Evolutionary conservation across 164 flowering plant genomes (phyloP).

Genomic region (Platanus orientalis): DNA sequence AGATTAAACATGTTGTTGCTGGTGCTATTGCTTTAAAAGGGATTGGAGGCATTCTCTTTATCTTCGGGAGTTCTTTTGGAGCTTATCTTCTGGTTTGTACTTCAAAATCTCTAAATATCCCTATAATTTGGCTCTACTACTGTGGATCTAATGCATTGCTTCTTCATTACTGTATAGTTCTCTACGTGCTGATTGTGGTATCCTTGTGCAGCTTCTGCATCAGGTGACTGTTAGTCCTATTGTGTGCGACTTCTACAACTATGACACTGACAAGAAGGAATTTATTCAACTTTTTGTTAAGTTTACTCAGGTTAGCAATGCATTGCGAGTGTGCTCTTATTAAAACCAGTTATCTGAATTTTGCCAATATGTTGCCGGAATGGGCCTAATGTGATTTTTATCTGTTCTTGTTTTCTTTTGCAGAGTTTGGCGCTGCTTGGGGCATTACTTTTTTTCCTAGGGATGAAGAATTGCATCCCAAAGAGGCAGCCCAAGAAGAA

Average conservation of each 20-base stretch:
- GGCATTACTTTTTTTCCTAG: slow-evolving; percentile 59
- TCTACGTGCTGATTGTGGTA: not conserved
- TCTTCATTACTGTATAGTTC: not conserved
- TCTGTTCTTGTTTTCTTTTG: slow-evolving; percentile 1
- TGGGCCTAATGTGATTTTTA: not conserved
- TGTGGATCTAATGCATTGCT: not conserved
- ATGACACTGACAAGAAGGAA: slow-evolving; percentile 52
- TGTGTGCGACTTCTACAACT: slow-evolving; percentile 72
- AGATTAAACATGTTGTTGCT: slow-evolving; percentile 53
- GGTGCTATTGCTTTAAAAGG: slow-evolving; percentile 50
- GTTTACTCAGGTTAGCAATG: slow-evolving; percentile 53
- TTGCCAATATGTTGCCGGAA: not conserved
- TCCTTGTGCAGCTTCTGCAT: slow-evolving; percentile 42
- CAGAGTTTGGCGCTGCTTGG: slow-evolving; percentile 68
- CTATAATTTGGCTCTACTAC: not conserved
- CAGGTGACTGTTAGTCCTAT: slow-evolving; percentile 54
- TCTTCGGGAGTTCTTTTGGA: slow-evolving; percentile 70
- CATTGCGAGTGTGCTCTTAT: not conserved
- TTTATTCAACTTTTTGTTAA: slow-evolving; percentile 50
- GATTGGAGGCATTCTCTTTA: slow-evolving; percentile 62
- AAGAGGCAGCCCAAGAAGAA: slow-evolving; percentile 48
- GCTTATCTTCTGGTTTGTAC: slow-evolving; percentile 66
- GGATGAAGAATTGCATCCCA: slow-evolving; percentile 59
- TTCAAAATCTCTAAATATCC: not conserved
- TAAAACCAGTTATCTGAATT: not conserved